phyloP scores from a whole-genome alignment of 2,329 filamentous ascomycete species.

The Botrytis hyacinthi region DNA sequence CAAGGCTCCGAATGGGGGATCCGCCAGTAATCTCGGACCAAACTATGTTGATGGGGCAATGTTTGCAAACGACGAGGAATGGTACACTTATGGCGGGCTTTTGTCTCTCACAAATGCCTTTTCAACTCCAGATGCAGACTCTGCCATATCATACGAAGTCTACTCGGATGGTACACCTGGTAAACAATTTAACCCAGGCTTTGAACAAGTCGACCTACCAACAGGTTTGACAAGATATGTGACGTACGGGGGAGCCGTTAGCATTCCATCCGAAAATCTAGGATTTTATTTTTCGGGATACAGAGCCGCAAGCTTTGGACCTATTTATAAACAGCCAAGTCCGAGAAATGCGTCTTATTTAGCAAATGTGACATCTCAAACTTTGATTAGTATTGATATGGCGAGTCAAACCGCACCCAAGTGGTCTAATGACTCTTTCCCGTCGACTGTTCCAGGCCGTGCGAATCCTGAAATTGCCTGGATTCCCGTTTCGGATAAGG shows the following conservation, averaged over 20 bases:
- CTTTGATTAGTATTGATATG: conserved; percentile 62
- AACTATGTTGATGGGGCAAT: conserved; percentile 62
- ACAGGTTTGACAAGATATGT: conserved; percentile 57
- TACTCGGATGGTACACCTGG: conserved; percentile 51
- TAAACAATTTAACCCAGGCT: background rate
- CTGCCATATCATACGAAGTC: conserved; percentile 51
- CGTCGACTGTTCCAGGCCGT: conserved; percentile 49
- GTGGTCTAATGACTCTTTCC: conserved; percentile 59
- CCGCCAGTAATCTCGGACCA: conserved; percentile 52
- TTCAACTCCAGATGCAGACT: conserved; percentile 43
- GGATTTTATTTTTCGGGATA: conserved; percentile 71
- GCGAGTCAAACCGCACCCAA: conserved; percentile 46
- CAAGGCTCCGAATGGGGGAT: conserved; percentile 47
- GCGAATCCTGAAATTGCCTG: conserved; percentile 66
- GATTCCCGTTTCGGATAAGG: conserved; percentile 74
- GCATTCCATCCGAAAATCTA: conserved; percentile 66
- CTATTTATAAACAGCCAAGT: conserved; percentile 43
- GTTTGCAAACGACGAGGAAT: conserved; percentile 62
- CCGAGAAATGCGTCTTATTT: conserved; percentile 27
- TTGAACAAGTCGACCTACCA: conserved; percentile 39
- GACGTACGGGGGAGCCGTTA: conserved; percentile 62
- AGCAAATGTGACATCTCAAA: conserved; percentile 48
- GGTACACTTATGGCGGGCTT: conserved; percentile 63
- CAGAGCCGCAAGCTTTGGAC: conserved; percentile 49
- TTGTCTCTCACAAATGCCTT: conserved; percentile 40